Evolutionary conservation across 495 filamentous ascomycete species (phyloP), one percentile per base, ranked within the genome.

Genomic region (Lineolata rhizophorae): DNA sequence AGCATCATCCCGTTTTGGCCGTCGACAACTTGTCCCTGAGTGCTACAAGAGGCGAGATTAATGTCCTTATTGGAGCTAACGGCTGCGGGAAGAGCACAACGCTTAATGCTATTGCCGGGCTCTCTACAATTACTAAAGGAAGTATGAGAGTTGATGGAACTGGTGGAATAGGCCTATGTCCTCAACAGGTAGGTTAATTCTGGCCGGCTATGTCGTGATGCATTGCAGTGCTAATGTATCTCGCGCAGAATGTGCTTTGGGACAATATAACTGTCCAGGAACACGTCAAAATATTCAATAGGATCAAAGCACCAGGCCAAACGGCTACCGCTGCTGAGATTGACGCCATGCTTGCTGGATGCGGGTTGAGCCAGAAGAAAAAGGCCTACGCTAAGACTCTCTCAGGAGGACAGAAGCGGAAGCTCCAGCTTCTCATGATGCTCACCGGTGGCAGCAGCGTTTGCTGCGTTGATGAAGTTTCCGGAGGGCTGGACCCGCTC

Each of bases 351-450:
- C 62, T 84, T 26, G 40, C 47, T 2, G 59, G 62, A 2, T 70
- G 83, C 37, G 82, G 84, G 43, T 62, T 92, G 8, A 59, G 58
- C 11, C 52, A 61, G 5, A 92, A 91, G 51, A 45, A 63, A 15
- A 64, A 67, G 26, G 70, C 78, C 0, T 52, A 56, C 38, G 61
- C 76, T 0, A 62, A 61, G 34, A 77, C 76, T 1, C 57, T 91
- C 3, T 87, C 79, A 2, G 81, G 82, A 4, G 82, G 82, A 1
- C 82, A 92, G 50, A 90, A 85, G 50, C 61, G 82, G 15, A 90
- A 90, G 49, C 55, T 85, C n/a, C 82, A 92, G 45, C 62, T 92
- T 6, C 72, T 74, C n/a, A 82, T 85, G 67, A 90, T 87, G 79
- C 67, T 92, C 32, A 82, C 77, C 16, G 82, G 82, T 24, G 82